phyloP scores from a whole-genome alignment of 768 basidiomycete species.

The Nidularia pulvinata region DNA sequence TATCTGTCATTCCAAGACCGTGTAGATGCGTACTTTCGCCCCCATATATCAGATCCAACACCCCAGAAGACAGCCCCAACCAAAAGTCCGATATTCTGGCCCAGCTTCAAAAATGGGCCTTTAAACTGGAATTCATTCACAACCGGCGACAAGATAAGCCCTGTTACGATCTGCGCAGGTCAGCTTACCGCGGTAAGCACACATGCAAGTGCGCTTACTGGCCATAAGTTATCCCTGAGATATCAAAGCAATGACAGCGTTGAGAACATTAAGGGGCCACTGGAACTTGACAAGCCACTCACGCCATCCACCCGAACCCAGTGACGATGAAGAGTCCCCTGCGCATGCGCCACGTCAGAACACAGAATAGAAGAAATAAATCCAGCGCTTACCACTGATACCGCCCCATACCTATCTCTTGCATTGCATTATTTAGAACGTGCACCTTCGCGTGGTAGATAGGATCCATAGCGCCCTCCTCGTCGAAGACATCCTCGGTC shows the following conservation, averaged over 20 bases:
- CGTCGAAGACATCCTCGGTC: background rate
- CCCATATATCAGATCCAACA: constrained; percentile 70
- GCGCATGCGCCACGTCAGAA: background rate
- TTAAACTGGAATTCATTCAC: constrained; percentile 64
- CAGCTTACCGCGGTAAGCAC: background rate
- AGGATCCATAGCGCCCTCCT: constrained; percentile 6
- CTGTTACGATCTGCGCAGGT: constrained; percentile 19
- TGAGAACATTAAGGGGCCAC: too few relatives aligned
- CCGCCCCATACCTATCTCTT: constrained; percentile 22
- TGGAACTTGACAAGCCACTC: background rate
- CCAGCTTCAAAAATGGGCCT: constrained; percentile 65
- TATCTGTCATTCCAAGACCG: constrained; percentile 1
- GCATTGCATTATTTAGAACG: constrained; percentile 14
- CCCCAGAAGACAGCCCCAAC: constrained; percentile 74
- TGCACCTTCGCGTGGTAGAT: constrained; percentile 10
- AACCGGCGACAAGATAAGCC: constrained; percentile 59
- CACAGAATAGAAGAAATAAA: background rate
- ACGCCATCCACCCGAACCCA: constrained; percentile 28
- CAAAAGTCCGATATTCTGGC: constrained; percentile 71
- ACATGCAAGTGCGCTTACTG: constrained; percentile 8
- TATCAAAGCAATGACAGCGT: background rate
- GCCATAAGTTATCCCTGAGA: constrained; percentile 24
- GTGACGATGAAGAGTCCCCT: constrained; percentile 25
- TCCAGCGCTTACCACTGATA: constrained; percentile 22
- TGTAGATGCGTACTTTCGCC: constrained; percentile 43